Evolutionary conservation across 176 grass and related monocot species (phyloP).

Genomic region (Puya raimondii): DNA sequence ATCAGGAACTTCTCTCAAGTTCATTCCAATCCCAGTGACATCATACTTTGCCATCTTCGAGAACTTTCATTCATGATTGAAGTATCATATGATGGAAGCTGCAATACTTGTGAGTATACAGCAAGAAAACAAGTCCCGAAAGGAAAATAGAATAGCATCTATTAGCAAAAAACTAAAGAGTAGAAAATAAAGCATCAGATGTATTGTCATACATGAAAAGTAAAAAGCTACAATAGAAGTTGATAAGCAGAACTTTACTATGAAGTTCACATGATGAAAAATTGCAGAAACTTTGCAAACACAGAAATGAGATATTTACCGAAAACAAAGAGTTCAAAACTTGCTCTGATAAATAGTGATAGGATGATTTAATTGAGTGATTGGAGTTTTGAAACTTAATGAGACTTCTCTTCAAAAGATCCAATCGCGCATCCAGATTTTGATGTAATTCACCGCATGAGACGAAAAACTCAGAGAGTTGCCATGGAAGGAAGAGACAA

Average conservation of each 20-base stretch:
- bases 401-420: not conserved
- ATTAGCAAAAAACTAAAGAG: not conserved
- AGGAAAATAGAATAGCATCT: constrained; percentile 9
- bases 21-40: constrained; percentile 79
- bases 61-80: constrained; percentile 54
- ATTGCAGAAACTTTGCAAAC: not conserved
- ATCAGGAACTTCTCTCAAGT: constrained; percentile 77
- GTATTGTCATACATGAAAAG: not conserved
- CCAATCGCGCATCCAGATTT: no score
- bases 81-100: constrained; percentile 46
- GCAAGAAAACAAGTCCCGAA: constrained; percentile 11
- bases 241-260: not conserved
- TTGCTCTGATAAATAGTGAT: no score
- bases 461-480: not conserved
- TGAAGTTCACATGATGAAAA: not conserved
- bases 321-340: no score
- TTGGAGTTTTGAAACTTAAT: not conserved
- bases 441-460: not conserved
- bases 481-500: not conserved
- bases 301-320: not conserved
- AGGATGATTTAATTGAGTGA: not conserved
- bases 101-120: constrained; percentile 35
- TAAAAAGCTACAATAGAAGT: not conserved
- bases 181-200: not conserved
- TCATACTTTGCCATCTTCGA: constrained; percentile 97